Conservation (phyloP, 1,139 yeast species). For the Blastobotrys buckinghamii region DNA sequence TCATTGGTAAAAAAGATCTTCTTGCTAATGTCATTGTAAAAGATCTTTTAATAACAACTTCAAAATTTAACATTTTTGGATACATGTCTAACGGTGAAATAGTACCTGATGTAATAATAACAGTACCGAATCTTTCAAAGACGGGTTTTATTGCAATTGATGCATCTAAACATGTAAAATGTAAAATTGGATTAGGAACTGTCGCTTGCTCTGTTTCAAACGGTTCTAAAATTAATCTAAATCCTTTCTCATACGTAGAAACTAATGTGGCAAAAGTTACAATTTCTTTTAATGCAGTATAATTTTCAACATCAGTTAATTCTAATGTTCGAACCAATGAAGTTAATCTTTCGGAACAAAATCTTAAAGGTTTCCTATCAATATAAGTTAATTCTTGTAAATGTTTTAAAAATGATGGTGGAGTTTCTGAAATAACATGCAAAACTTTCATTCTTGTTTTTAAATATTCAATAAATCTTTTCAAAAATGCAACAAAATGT, state of each 20-base stretch:
- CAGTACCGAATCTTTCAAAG: conserved; percentile 89
- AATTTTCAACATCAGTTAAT: conserved; percentile 82
- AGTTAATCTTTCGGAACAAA: conserved; percentile 87
- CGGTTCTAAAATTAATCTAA: conserved; percentile 87
- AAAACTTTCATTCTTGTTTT: conserved; percentile 96
- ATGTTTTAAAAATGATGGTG: conserved; percentile 86
- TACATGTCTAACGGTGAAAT: conserved; percentile 98
- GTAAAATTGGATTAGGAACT: conserved; percentile 94
- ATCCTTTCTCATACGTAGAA: conserved; percentile 91
- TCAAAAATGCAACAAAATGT: conserved; percentile 87
- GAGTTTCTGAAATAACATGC: conserved; percentile 96
- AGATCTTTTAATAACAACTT: conserved; percentile 90
- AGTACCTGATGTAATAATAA: conserved; percentile 94
- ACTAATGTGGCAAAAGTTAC: conserved; percentile 96
- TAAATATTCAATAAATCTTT: conserved; percentile 86
- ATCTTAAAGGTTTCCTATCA: conserved; percentile 82
- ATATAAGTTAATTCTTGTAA: conserved; percentile 88
- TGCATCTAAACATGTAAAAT: conserved; percentile 93
- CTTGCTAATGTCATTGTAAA: conserved; percentile 94
- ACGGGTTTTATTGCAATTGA: conserved; percentile 97
- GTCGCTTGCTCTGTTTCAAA: conserved; percentile 96
- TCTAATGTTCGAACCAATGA: conserved; percentile 85
- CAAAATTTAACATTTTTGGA: conserved; percentile 93
- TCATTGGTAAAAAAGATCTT: conserved; percentile 87
- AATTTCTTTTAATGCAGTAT: conserved; percentile 85